phyloP scores from a whole-genome alignment of 148 eudicot genomes.

The Salicornia ramosissima region DNA sequence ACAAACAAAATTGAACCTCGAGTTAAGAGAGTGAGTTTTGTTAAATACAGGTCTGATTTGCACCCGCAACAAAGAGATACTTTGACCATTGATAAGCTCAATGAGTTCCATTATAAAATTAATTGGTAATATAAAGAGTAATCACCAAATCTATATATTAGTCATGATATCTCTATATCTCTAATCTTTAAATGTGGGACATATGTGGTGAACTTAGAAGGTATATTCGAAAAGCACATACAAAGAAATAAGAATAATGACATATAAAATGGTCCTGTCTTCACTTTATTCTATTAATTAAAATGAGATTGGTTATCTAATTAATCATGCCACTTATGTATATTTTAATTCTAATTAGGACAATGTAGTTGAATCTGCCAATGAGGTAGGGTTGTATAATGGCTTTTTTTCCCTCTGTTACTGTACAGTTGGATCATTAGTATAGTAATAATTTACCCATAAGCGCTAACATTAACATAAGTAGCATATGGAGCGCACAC shows the following conservation, averaged over 20 bases:
- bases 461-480: neutral
- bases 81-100: too few relatives aligned
- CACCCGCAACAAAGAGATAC: too few relatives aligned
- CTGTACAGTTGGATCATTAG: neutral
- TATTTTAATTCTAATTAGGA: neutral
- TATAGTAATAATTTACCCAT: neutral
- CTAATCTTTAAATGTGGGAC: too few relatives aligned
- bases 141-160: too few relatives aligned
- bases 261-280: conserved; percentile 18
- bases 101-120: too few relatives aligned
- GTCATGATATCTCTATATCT: too few relatives aligned
- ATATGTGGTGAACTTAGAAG: too few relatives aligned
- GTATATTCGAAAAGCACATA: conserved; percentile 1
- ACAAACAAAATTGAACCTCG: conserved; percentile 12
- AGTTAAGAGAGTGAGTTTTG: conserved; percentile 13
- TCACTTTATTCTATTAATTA: conserved; percentile 24
- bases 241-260: neutral
- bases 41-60: too few relatives aligned
- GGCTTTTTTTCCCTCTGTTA: conserved; percentile 11
- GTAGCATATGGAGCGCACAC: conserved; percentile 2
- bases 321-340: conserved; percentile 10
- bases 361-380: conserved; percentile 11
- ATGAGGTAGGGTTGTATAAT: conserved; percentile 11
- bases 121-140: too few relatives aligned
- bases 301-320: neutral